Percentiles rank a stretch among this genome's conserved stretches.
phyloP scores from a whole-genome alignment of 257 asterid species.

The Ballota nigra region DNA sequence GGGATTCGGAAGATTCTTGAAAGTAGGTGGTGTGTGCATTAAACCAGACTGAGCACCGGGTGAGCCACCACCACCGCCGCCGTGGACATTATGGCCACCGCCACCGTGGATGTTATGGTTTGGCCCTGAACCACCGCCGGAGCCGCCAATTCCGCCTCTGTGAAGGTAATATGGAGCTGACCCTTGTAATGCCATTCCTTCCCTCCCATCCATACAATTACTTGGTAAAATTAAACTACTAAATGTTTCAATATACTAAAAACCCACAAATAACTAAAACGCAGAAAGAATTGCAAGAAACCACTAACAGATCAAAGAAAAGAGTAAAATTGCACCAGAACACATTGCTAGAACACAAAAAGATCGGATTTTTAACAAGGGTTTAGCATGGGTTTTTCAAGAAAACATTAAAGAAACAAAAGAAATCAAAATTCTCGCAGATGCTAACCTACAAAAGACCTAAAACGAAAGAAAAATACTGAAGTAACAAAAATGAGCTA shows the following conservation, averaged over 20 bases:
- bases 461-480: constrained; percentile 10
- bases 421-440: constrained; percentile 8
- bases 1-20: constrained; percentile 49
- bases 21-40: constrained; percentile 44
- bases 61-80: constrained; percentile 32
- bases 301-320: constrained; percentile 16
- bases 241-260: constrained; percentile 16
- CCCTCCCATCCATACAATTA: constrained; percentile 77
- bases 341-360: constrained; percentile 8
- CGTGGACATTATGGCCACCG: constrained; percentile 30
- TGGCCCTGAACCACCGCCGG: constrained; percentile 42
- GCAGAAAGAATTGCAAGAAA: constrained; percentile 13
- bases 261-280: constrained; percentile 34
- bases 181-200: constrained; percentile 60
- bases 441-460: background rate
- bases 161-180: constrained; percentile 63
- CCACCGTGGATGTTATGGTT: constrained; percentile 27
- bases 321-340: constrained; percentile 10
- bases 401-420: constrained; percentile 15
- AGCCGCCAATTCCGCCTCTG: constrained; percentile 54
- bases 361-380: constrained; percentile 22
- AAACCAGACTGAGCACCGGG: constrained; percentile 30
- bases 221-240: constrained; percentile 26
- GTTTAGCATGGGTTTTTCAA: constrained; percentile 63
- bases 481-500: constrained; percentile 20